These are phyloP conservation scores for Plasmodium yoelii DNA, from an alignment of 169 alveolate species.

Conservation along the genomic window DNA sequence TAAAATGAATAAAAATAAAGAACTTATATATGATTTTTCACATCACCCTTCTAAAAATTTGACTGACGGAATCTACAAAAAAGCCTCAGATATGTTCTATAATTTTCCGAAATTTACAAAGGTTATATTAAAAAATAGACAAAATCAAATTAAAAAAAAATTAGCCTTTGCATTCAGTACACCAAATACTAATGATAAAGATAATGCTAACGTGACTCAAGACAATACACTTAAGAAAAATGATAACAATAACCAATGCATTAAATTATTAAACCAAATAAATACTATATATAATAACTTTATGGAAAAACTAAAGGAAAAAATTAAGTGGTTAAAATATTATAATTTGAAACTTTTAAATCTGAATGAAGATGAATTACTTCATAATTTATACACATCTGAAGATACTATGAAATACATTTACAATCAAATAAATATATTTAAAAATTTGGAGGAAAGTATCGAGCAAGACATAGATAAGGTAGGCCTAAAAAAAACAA, in stretches of 20 bases:
- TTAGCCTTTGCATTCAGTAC: slow-evolving; percentile 62
- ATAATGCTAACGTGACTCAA: slow-evolving; percentile 8
- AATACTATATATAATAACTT: slow-evolving; percentile 52
- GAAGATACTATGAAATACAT: slow-evolving; percentile 73
- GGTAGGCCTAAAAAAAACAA: slow-evolving; percentile 1
- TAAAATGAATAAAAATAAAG: slow-evolving; percentile 40
- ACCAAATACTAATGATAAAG: slow-evolving; percentile 42
- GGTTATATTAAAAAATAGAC: slow-evolving; percentile 73
- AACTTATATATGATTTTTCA: slow-evolving; percentile 52
- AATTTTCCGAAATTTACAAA: slow-evolving; percentile 38
- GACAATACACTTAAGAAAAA: slow-evolving; percentile 52
- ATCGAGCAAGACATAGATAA: slow-evolving; percentile 63
- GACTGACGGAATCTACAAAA: slow-evolving; percentile 68
- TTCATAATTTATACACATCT: slow-evolving; percentile 35
- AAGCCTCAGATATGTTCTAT: slow-evolving; percentile 70
- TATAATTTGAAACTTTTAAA: slow-evolving; percentile 57
- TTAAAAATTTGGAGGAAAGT: slow-evolving; percentile 69
- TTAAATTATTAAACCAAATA: slow-evolving; percentile 61
- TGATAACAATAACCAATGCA: slow-evolving; percentile 58
- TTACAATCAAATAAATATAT: slow-evolving; percentile 34
- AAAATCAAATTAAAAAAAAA: slow-evolving; percentile 62
- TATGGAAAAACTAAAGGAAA: slow-evolving; percentile 75
- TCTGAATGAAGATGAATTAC: slow-evolving; percentile 34
- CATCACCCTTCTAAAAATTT: slow-evolving; percentile 71
- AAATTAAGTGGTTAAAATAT: slow-evolving; percentile 68